Percentiles rank a stretch among this genome's conserved stretches.
Conservation (phyloP, 331 rosid species). For the Quercus lobata region DNA sequence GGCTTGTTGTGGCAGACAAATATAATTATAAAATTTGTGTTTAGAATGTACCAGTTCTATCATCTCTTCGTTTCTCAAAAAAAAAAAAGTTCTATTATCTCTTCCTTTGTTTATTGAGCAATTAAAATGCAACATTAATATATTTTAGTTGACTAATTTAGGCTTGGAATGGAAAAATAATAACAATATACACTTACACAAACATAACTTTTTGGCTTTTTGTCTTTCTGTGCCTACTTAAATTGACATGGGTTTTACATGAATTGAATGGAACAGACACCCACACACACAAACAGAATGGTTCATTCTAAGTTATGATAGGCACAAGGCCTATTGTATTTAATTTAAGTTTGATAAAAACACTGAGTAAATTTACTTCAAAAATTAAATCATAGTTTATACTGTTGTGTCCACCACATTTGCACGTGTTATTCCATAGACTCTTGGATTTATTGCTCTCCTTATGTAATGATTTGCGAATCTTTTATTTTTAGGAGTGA, state of each 20-base stretch:
- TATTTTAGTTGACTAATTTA: not conserved
- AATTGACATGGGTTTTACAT: not conserved
- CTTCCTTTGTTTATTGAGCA: slow-evolving; percentile 4
- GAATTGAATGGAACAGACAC: not conserved
- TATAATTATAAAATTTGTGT: not conserved
- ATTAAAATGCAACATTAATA: not conserved
- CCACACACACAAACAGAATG: not conserved
- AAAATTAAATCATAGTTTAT: not conserved
- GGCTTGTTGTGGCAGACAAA: not conserved
- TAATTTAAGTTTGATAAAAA: not conserved
- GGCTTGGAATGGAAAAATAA: not conserved
- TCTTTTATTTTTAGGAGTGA: not conserved
- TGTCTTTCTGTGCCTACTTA: not conserved
- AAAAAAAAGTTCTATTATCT: not conserved
- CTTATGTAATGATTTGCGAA: not conserved
- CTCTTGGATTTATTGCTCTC: not conserved
- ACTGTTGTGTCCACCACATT: not conserved
- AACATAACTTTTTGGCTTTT: not conserved
- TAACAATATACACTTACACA: not conserved
- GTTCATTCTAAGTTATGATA: not conserved
- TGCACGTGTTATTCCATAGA: not conserved
- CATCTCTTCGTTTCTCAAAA: not conserved
- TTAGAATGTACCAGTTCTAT: not conserved
- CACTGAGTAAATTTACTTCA: not conserved
- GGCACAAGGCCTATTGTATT: not conserved